Base-by-base conservation (phyloP, 2,329 filamentous ascomycete genomes). In the Fusarium nodosum region DNA sequence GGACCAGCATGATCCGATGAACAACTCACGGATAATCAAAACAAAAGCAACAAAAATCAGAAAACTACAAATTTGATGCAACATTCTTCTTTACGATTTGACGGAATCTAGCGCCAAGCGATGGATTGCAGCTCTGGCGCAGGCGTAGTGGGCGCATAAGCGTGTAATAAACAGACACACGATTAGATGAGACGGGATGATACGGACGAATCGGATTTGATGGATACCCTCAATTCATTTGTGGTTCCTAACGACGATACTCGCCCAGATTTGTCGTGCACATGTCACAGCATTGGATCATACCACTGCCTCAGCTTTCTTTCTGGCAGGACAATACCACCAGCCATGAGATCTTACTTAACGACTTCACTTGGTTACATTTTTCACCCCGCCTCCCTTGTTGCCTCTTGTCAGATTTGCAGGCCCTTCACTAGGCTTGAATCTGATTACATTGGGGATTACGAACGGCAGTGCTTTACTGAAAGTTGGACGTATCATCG, bases 1-100 rank as follows among this genome's bases (percentile, higher is more conserved):
- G 82, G 65, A 75, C 78, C 61, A 82, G 79, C 76, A 79, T 78
- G 75, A 76, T 79, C 55, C 77, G 78, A 73, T 80, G 70, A 77
- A 58, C 15, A 46, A 48, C 39, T 58, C 46, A 50, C 38, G 59
- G 44, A 55, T 31, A 46, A 62, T 24, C 38, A 59, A 65, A 56
- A 42, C 60, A 66, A 59, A 36, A 60, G 18, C 56, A 69, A 53
- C 62, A 52, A 62, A 65, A 28, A 56, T 58, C 34, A 66, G 58
- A 63, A 55, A 13, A 63, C 46, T 39, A 53, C 36, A 68, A 68
- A 64, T 63, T 58, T 44, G 28, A 63, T 61, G 62, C 62, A 42
- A 58, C 41, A 24, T 54, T 51, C 56, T 46, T 64, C 31, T 74
- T 65, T 64, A 75, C 58, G 67, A 74, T 66, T 52, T 76, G 69